Conservation (phyloP, 345 rosid genomes). For the Angophora floribunda region DNA sequence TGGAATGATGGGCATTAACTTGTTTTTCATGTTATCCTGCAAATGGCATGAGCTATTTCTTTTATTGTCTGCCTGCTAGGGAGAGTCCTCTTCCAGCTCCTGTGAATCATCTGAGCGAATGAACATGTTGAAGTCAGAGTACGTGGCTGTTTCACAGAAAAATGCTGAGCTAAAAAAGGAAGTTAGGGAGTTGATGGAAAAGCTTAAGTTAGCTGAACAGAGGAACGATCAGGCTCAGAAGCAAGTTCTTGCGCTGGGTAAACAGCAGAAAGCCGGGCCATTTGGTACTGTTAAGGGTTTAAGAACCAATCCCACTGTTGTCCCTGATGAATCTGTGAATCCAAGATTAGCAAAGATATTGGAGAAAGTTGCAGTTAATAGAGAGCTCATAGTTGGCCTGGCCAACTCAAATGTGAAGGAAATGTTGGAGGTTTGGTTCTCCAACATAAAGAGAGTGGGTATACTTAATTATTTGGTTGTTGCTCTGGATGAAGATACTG, state of each 20-base stretch:
- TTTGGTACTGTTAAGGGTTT: slow-evolving; percentile 36
- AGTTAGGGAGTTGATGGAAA: slow-evolving; percentile 20
- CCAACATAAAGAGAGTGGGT: slow-evolving; percentile 35
- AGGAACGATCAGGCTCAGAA: slow-evolving; percentile 31
- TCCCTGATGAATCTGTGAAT: slow-evolving; percentile 39
- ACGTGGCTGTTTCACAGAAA: slow-evolving; percentile 10
- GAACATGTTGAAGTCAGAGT: slow-evolving; percentile 24
- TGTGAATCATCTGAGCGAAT: slow-evolving; percentile 25
- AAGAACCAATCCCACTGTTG: slow-evolving; percentile 29
- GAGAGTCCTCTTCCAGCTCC: background rate
- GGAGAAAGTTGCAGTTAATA: slow-evolving; percentile 20
- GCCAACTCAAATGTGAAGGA: slow-evolving; percentile 38
- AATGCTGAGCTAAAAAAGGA: slow-evolving; percentile 28
- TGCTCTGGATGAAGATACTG: slow-evolving; percentile 30
- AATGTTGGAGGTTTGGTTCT: slow-evolving; percentile 43
- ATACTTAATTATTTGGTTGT: slow-evolving; percentile 30
- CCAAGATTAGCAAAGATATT: slow-evolving; percentile 25
- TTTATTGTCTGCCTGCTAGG: background rate
- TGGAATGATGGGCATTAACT: background rate
- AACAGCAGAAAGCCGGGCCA: slow-evolving; percentile 31
- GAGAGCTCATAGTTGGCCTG: slow-evolving; percentile 35
- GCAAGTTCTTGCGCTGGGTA: slow-evolving; percentile 22
- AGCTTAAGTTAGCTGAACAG: slow-evolving; percentile 27
- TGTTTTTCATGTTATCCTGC: background rate
- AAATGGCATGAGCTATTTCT: background rate